Base-by-base conservation (phyloP, 176 grass and related monocot genomes). In the Calamus simplicifolius region DNA sequence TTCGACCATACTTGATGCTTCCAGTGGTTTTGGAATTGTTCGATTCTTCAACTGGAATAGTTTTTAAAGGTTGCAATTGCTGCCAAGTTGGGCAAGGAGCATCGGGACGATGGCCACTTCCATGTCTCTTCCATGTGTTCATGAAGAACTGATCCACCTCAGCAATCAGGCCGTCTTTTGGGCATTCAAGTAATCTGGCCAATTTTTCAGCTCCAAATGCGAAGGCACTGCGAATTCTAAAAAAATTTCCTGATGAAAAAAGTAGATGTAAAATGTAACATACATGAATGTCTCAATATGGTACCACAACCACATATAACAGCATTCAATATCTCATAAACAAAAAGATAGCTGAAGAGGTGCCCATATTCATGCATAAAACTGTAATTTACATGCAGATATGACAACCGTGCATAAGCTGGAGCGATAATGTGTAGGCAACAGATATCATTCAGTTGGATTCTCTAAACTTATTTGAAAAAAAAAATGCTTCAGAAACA, bases 161-260 rank as follows among this genome's bases (percentile, higher is more conserved):
- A 56, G 68, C 15, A 67, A 79, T 66, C 29, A 95, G 7, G 72
- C 75, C 56, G 67, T 89, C 90, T 51, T 84, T 84, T 77, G 80
- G 77, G 56, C 90, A 84, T 28, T 95, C 80, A 2, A 95, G 82
- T 75, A 90, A 49, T 62, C 62, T 76, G 18, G 67, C 70, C 67
- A 95, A 70, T 52, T 77, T 84, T 95, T 79, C 84, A 6, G 86
- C 80, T 25, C 90, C 90, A 83, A 87, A 90, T 51, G 86, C 61
- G 72, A 95, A 87, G 56, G 90, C 90, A 74, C 82, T 90, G 54
- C 90, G 85, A 84, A 95, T 95, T 83, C 90, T 89, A 59, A 81
- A 90, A 68, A 87, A 95, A 81, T 90, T 95, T 18, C 90, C 90
- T 95, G 71, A 55, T 64, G 66, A 62, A 53, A 35, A n/a, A 61